phyloP scores from a whole-genome alignment of 768 basidiomycete genomes.

The Rhodotorula taiwanensis region DNA sequence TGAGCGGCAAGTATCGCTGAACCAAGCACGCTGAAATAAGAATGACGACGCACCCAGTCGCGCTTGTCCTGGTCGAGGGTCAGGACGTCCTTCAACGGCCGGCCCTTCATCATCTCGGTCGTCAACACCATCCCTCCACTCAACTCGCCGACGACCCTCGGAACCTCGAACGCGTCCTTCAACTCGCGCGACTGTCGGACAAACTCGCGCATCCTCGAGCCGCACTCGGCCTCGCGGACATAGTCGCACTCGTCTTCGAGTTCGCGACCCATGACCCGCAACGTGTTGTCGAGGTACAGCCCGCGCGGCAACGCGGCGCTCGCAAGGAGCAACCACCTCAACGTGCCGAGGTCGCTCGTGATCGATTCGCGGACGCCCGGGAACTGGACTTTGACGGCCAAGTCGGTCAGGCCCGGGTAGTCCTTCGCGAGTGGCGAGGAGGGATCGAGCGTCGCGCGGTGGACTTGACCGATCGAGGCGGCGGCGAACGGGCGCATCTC shows the following conservation, averaged over 20 bases:
- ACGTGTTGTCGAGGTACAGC: slow-evolving; percentile 78
- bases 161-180: slow-evolving; percentile 69
- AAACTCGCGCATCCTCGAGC: slow-evolving; percentile 53
- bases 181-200: slow-evolving; percentile 47
- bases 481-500: slow-evolving; percentile 84
- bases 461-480: slow-evolving; percentile 96
- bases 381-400: slow-evolving; percentile 80
- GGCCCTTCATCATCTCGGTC: slow-evolving; percentile 76
- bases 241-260: slow-evolving; percentile 91
- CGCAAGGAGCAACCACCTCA: slow-evolving; percentile 71
- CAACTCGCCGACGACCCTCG: slow-evolving; percentile 70
- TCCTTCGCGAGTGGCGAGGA: slow-evolving; percentile 50
- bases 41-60: slow-evolving; percentile 57
- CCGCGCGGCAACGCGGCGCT: slow-evolving; percentile 78
- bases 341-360: slow-evolving; percentile 74
- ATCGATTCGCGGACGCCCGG: slow-evolving; percentile 84
- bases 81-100: slow-evolving; percentile 66
- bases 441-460: slow-evolving; percentile 60
- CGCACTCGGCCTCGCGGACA: slow-evolving; percentile 66
- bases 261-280: slow-evolving; percentile 81
- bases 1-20: too few species aligned
- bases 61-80: slow-evolving; percentile 53
- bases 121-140: slow-evolving; percentile 78
- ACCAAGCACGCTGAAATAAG: too few species aligned
- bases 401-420: slow-evolving; percentile 5